These are phyloP conservation scores for Neonectria hederae DNA, from an alignment of 2,329 filamentous ascomycete species.

Conservation along the genomic window DNA sequence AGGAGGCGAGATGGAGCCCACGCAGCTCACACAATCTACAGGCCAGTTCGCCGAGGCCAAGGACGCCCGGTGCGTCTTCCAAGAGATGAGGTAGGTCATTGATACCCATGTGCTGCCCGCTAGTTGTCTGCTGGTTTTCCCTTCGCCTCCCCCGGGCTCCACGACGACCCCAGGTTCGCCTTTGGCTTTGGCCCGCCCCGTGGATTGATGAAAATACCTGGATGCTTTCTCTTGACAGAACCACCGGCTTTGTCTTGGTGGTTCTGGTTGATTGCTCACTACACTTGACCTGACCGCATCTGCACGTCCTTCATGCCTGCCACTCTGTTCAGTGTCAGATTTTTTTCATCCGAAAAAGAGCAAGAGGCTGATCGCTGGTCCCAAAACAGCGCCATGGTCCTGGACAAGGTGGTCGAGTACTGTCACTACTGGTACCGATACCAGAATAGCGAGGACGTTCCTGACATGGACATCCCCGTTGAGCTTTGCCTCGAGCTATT, in stretches of 20 bases:
- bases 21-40: conserved; percentile 45
- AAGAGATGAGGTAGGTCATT: conserved; percentile 73
- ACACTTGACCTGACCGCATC: conserved; percentile 71
- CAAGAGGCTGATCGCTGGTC: conserved; percentile 38
- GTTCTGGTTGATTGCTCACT: conserved; percentile 63
- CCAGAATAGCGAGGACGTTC: conserved; percentile 74
- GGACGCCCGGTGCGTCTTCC: conserved; percentile 71
- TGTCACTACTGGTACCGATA: conserved; percentile 84
- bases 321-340: conserved; percentile 21
- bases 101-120: conserved; percentile 23
- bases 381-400: conserved; percentile 69
- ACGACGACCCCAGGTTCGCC: conserved; percentile 11
- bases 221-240: conserved; percentile 59
- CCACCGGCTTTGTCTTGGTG: conserved; percentile 42
- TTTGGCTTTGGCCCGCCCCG: conserved; percentile 21
- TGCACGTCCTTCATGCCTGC: conserved; percentile 25
- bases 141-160: conserved; percentile 8
- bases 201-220: conserved; percentile 51
- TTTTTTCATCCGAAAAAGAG: conserved; percentile 23
- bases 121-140: conserved; percentile 8
- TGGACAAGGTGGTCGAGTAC: conserved; percentile 86
- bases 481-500: conserved; percentile 82
- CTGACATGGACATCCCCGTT: conserved; percentile 82
- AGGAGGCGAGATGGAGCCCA: conserved; percentile 3
- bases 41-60: conserved; percentile 72